These are phyloP conservation scores for Aureobasidium sp. DNA, from an alignment of 2,329 filamentous ascomycete species.

Conservation along the genomic window DNA sequence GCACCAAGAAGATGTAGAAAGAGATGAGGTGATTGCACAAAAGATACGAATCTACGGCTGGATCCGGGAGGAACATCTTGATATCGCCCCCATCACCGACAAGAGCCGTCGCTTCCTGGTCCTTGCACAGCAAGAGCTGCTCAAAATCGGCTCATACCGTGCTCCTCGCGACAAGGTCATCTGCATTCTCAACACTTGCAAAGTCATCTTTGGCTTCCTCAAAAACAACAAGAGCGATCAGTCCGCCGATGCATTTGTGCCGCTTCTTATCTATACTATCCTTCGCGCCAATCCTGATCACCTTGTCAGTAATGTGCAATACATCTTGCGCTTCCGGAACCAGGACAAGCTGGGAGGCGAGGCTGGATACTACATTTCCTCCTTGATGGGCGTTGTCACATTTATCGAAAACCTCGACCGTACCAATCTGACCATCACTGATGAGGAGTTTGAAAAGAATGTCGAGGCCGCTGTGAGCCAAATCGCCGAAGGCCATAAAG, in stretches of 20 bases:
- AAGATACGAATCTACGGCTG: slow-evolving; percentile 97
- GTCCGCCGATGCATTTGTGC: slow-evolving; percentile 92
- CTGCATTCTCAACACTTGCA: slow-evolving; percentile 96
- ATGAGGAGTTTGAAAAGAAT: slow-evolving; percentile 90
- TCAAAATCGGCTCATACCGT: slow-evolving; percentile 94
- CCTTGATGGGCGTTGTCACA: slow-evolving; percentile 86
- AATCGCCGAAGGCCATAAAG: slow-evolving; percentile 81
- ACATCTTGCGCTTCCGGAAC: slow-evolving; percentile 92
- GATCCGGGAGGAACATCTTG: slow-evolving; percentile 86
- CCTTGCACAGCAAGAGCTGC: slow-evolving; percentile 84
- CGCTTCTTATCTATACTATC: slow-evolving; percentile 90
- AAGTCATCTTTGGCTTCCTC: slow-evolving; percentile 93
- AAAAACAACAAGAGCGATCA: slow-evolving; percentile 90
- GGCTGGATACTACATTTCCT: slow-evolving; percentile 95
- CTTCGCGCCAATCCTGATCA: slow-evolving; percentile 91
- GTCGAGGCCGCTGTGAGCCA: slow-evolving; percentile 95
- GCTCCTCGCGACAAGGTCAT: slow-evolving; percentile 98
- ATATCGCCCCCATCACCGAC: slow-evolving; percentile 77
- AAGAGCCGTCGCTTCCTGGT: slow-evolving; percentile 82
- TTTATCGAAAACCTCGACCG: slow-evolving; percentile 96
- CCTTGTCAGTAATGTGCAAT: slow-evolving; percentile 94
- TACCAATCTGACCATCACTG: slow-evolving; percentile 83
- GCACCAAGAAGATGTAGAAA: slow-evolving; percentile 95
- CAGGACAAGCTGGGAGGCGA: slow-evolving; percentile 97
- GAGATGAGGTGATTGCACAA: slow-evolving; percentile 90